Percentiles rank a stretch among this genome's conserved stretches.
phyloP scores from a whole-genome alignment of 148 eudicot genomes.

The Diospyros lotus region DNA sequence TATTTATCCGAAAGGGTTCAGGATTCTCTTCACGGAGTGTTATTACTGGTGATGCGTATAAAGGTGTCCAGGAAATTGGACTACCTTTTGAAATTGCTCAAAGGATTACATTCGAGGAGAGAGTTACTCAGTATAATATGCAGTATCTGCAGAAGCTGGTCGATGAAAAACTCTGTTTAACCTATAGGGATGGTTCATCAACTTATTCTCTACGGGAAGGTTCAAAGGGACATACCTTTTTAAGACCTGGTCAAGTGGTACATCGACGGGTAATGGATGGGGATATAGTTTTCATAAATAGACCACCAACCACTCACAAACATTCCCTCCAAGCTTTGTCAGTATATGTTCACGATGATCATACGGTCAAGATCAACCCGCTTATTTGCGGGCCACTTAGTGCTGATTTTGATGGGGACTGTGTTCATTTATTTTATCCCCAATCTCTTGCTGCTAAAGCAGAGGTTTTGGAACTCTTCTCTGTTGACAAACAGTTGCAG shows the following conservation, averaged over 20 bases:
- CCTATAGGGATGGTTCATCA: conserved; percentile 66
- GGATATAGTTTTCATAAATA: conserved; percentile 82
- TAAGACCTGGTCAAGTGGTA: conserved; percentile 78
- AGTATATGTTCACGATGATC: conserved; percentile 81
- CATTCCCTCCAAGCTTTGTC: conserved; percentile 82
- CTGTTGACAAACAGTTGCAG: conserved; percentile 89
- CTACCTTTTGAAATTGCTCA: conserved; percentile 87
- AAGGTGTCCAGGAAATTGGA: conserved; percentile 79
- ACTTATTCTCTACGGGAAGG: conserved; percentile 86
- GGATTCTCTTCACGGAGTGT: conserved; percentile 96
- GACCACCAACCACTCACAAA: conserved; percentile 97
- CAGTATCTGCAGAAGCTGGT: conserved; percentile 65
- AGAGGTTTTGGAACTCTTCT: conserved; percentile 82
- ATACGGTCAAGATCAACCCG: conserved; percentile 83
- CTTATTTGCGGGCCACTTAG: conserved; percentile 90
- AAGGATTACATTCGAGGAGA: conserved; percentile 79
- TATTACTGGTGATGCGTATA: conserved; percentile 86
- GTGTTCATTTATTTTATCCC: conserved; percentile 92
- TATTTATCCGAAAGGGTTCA: conserved; percentile 88
- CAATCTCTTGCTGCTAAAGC: conserved; percentile 91
- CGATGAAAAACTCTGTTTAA: conserved; percentile 73
- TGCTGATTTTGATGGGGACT: conserved; percentile 97
- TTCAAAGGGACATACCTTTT: conserved; percentile 88
- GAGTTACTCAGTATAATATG: conserved; percentile 73
- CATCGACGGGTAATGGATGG: conserved; percentile 91